phyloP scores from a whole-genome alignment of 169 alveolate species.

The Plasmodium vivax region DNA sequence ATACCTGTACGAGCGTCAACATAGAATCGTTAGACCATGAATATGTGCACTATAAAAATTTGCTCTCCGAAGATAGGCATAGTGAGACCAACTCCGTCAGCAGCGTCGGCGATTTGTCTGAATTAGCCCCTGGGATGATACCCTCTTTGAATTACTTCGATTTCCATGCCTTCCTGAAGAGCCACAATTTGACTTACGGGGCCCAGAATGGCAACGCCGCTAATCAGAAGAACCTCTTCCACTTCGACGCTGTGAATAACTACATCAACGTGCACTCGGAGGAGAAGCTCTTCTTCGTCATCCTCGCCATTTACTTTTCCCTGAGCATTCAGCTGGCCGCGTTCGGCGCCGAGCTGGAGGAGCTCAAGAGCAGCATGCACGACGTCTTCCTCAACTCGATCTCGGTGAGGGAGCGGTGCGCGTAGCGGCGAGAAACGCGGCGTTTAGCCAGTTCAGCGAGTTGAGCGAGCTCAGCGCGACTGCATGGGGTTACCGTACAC shows the following conservation, averaged over 20 bases:
- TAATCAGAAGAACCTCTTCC: conserved; percentile 1
- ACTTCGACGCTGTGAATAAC: conserved; percentile 21
- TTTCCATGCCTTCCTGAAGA: conserved; percentile 23
- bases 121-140: background rate
- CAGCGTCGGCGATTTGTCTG: background rate
- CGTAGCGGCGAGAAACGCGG: background rate
- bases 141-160: conserved; percentile 6
- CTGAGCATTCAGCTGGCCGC: conserved; percentile 16
- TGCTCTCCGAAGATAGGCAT: conserved; percentile 19
- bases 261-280: conserved; percentile 62
- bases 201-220: background rate
- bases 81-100: conserved; percentile 4
- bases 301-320: conserved; percentile 40
- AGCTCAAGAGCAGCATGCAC: background rate
- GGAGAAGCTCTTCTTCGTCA: conserved; percentile 33
- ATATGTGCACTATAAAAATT: conserved; percentile 1
- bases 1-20: conserved; percentile 5
- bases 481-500: background rate
- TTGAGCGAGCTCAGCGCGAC: background rate
- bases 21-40: conserved; percentile 25
- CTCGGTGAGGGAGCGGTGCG: too few species aligned
- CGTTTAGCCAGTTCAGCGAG: background rate
- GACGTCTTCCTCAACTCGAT: conserved; percentile 41
- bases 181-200: conserved; percentile 5
- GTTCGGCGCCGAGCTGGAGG: conserved; percentile 1